Base-by-base conservation (phyloP, 805 yeast species). In the Candida golubevii region DNA sequence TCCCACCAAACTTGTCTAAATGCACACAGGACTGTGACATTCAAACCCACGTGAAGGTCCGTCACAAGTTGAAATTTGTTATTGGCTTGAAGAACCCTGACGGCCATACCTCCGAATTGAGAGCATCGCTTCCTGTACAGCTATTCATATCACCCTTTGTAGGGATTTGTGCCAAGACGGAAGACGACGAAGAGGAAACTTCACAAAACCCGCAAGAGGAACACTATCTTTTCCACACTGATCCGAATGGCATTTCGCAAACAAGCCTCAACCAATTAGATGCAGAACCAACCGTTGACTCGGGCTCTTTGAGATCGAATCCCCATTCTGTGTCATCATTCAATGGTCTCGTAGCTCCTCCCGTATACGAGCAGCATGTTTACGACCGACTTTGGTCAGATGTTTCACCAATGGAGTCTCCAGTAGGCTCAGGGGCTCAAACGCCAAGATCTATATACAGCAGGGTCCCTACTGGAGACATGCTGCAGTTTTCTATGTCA, bases 11-110 rank as follows among this genome's bases (percentile, higher is more conserved):
- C 43, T 71, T 93, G 41, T 72, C 85, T 2, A 77, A 79, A 54
- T 78, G 90, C 54, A 84, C 96, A 1, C 99, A 90, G 65, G 98
- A 93, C 64, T 86, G 91, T 58, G 85, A 81, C 47, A 71, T 93
- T 33, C 67, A 75, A 29, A 74, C 75, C 26, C 78, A 81, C 58
- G 74, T 88, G 46, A 88, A 88, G 61, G 89, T 93, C 11, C 79
- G 95, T 44, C 99, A 93, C 67, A 90, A 89, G 65, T 66, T 93
- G 45, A 85, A 88, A 57, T 87, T 90, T 60, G 81, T 79, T 8
- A 79, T 93, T 46, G 84, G 88, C 1, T 72, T 93, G 50, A 65
- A 80, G 34, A 91, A 93, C 59, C 85, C 95, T 0, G 97, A 89
- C 62, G 96, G 96, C 3, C 98, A 91, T 59, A 82, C 84, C 3